phyloP scores from a whole-genome alignment of 495 filamentous ascomycete genomes.

The Aspergillus taichungensis region DNA sequence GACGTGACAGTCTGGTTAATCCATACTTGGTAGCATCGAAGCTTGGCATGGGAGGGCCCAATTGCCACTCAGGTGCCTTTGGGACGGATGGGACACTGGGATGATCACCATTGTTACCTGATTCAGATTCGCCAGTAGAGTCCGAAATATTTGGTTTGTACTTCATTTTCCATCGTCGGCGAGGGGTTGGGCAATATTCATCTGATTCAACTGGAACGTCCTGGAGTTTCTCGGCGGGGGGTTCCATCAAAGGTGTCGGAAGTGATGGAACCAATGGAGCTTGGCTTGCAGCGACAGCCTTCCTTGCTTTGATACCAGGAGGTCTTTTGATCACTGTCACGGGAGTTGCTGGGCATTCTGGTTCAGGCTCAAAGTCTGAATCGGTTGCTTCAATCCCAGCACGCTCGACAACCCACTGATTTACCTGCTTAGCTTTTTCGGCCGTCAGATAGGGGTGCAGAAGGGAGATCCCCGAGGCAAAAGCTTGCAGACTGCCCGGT shows the following conservation, averaged over 20 bases:
- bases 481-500: not conserved
- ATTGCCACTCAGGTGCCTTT: not conserved
- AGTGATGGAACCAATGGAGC: not conserved
- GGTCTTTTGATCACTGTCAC: slow-evolving; percentile 4
- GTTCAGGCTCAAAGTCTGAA: not conserved
- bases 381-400: slow-evolving; percentile 2
- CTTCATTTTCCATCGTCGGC: slow-evolving; percentile 14
- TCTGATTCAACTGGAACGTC: not conserved
- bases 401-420: slow-evolving; percentile 16
- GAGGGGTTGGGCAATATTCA: slow-evolving; percentile 1
- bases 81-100: not conserved
- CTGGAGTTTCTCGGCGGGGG: not conserved
- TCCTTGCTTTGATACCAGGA: slow-evolving; percentile 12
- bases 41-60: not conserved
- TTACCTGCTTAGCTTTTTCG: slow-evolving; percentile 19
- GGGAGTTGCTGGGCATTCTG: not conserved
- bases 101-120: not conserved
- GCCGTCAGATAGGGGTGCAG: slow-evolving; percentile 12
- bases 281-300: not conserved
- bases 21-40: slow-evolving; percentile 14
- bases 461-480: not conserved
- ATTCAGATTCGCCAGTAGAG: not conserved
- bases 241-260: not conserved
- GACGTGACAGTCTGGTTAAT: not conserved
- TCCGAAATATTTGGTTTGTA: slow-evolving; percentile 2